phyloP scores from a whole-genome alignment of 768 basidiomycete species.

The Cyclocybe aegerita region DNA sequence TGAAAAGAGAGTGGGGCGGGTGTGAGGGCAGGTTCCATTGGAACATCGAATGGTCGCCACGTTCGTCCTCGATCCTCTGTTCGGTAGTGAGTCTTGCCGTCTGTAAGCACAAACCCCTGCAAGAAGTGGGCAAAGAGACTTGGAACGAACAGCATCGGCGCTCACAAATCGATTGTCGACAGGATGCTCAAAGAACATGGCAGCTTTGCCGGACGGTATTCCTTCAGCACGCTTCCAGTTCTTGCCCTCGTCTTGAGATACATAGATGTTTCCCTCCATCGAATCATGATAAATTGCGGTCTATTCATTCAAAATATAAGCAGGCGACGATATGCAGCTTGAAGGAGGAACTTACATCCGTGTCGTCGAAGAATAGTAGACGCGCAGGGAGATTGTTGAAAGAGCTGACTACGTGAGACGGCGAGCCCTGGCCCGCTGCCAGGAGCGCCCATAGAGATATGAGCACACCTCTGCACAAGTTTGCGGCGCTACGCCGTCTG shows the following conservation, averaged over 20 bases:
- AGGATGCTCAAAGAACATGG: constrained; percentile 85
- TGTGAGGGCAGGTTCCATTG: constrained; percentile 56
- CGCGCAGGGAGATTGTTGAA: constrained; percentile 75
- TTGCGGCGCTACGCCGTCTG: constrained; percentile 4
- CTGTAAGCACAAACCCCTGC: constrained; percentile 91
- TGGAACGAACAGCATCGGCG: constrained; percentile 1
- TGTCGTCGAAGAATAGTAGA: constrained; percentile 93
- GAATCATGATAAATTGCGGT: constrained; percentile 82
- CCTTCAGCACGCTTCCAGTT: constrained; percentile 49
- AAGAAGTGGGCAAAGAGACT: too few species aligned
- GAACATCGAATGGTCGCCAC: constrained; percentile 81
- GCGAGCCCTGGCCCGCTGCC: constrained; percentile 29
- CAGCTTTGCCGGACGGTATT: constrained; percentile 56
- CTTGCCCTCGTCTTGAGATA: constrained; percentile 90
- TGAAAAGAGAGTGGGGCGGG: constrained; percentile 83
- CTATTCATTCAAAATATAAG: too few species aligned
- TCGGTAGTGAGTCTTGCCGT: constrained; percentile 76
- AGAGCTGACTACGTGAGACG: constrained; percentile 45
- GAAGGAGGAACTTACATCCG: too few species aligned
- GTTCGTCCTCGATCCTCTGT: constrained; percentile 86
- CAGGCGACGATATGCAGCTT: too few species aligned
- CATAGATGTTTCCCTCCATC: constrained; percentile 61
- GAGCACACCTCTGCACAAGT: not conserved
- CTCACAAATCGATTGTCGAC: constrained; percentile 74
- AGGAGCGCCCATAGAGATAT: constrained; percentile 1